Percentiles rank a stretch among this genome's conserved stretches.
These are phyloP conservation scores for Arthroderma sp. DNA, from an alignment of 2,329 filamentous ascomycete species.

Conservation along the genomic window DNA sequence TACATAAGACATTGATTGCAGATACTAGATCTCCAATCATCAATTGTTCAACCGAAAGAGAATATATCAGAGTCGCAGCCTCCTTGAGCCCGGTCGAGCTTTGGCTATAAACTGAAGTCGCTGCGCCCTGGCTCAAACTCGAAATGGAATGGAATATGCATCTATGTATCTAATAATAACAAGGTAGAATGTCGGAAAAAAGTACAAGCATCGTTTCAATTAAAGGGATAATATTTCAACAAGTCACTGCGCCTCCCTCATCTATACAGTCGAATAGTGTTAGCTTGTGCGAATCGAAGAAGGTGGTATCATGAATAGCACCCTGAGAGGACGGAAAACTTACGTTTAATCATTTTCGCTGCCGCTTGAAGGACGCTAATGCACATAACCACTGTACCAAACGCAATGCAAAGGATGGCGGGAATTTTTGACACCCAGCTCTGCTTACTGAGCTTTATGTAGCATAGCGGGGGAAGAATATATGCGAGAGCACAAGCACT, in stretches of 20 bases:
- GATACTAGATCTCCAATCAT: conserved; percentile 2
- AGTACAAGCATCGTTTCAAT: background rate
- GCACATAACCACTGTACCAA: conserved; percentile 67
- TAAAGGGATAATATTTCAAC: conserved; percentile 12
- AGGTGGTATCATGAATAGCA: background rate
- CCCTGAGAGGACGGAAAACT: conserved; percentile 11
- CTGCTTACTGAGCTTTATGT: conserved; percentile 75
- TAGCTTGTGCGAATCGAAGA: background rate
- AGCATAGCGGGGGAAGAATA: conserved; percentile 87
- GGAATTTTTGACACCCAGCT: conserved; percentile 64
- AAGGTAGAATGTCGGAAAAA: background rate
- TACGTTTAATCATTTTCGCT: conserved; percentile 49
- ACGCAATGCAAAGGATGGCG: conserved; percentile 57
- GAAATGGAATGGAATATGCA: background rate
- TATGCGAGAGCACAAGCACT: conserved; percentile 90
- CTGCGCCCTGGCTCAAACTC: background rate
- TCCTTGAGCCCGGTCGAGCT: background rate
- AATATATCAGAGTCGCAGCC: background rate
- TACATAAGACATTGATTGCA: background rate
- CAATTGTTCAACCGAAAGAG: background rate
- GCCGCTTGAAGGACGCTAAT: conserved; percentile 66
- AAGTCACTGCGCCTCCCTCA: conserved; percentile 25
- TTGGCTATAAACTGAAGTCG: background rate
- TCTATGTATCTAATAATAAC: conserved; percentile 3
- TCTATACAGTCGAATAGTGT: conserved; percentile 16